Evolutionary conservation across 495 filamentous ascomycete species (phyloP), one percentile per base, ranked within the genome.

Genomic region (Podospora anserina): DNA sequence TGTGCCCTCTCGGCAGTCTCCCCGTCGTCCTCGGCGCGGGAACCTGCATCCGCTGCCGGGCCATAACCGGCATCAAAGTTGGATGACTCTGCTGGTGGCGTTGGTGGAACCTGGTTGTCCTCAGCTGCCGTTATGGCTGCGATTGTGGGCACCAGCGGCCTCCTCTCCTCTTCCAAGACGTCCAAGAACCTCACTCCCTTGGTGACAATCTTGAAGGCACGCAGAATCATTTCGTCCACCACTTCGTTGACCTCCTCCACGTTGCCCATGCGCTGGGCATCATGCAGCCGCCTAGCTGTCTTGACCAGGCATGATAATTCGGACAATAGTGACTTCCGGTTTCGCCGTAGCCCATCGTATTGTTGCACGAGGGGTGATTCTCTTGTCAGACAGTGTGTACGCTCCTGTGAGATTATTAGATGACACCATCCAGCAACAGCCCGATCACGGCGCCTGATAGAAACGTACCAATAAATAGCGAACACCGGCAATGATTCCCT

Each of bases 151-250:
- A 77, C 71, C 30, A 82, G 79, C 16, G 77, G 68, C 53, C 78
- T 77, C 39, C 81, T 79, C 70, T 92, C 90, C 66, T 94, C 88
- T 27, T 92, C 88, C 84, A 93, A 90, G 4, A 93, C 84, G 74
- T 99, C 96, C n/a, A 97, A 83, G 76, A 99, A 97, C 68, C 88
- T 86, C 63, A 97, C 93, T 49, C 91, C 92, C 67, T 93, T 90
- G 66, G 88, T 93, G n/a, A 96, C 91, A 67, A 97, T 92, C 72
- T 91, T 94, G 82, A 96, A 98, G 0, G 93, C 93, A 75, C 93
- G 94, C 62, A 96, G 79, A 13, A 97, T 88, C 87, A 98, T 91
- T 76, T 96, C 92, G 76, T 97, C 94, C 63, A 96, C 83, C 34
- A 94, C 85, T 69, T 88, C 86, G 71, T 94, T 92, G 39, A 92